These are phyloP conservation scores for Trametes polyzona DNA, from an alignment of 1,284 basidiomycete species.

Conservation along the genomic window DNA sequence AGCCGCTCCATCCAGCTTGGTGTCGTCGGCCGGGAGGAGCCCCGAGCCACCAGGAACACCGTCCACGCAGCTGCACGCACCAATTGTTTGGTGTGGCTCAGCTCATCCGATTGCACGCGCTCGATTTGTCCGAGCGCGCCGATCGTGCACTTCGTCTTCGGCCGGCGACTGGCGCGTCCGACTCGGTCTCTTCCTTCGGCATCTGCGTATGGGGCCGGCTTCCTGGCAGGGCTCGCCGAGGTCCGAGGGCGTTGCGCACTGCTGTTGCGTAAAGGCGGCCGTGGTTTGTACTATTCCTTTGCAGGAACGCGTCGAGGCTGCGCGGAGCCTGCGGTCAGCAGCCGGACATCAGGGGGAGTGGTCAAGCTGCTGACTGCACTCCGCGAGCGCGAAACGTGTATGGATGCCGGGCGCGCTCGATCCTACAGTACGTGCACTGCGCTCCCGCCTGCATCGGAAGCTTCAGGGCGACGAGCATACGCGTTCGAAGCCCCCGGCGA, in stretches of 20 bases:
- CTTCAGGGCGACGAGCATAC: neutral
- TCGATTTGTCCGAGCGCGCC: neutral
- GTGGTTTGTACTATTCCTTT: too few species aligned
- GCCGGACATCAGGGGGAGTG: neutral
- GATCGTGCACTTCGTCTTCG: slow-evolving; percentile 2
- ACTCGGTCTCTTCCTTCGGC: neutral
- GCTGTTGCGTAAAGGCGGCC: too few species aligned
- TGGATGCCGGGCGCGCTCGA: neutral
- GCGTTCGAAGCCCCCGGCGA: neutral
- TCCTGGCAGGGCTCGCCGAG: neutral
- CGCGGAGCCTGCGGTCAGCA: neutral
- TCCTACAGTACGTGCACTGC: neutral
- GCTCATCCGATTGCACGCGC: neutral
- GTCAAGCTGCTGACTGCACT: slow-evolving; percentile 3
- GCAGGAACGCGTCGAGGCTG: too few species aligned
- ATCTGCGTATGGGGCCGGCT: neutral
- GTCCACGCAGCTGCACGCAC: too few species aligned
- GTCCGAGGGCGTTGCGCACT: too few species aligned
- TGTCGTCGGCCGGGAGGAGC: neutral
- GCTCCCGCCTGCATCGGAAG: neutral
- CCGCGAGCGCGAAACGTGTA: neutral
- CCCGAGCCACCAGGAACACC: neutral
- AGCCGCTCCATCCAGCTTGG: neutral
- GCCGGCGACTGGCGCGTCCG: slow-evolving; percentile 1
- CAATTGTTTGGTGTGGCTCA: too few species aligned